These are phyloP conservation scores for Amylostereum areolatum DNA, from an alignment of 1,284 basidiomycete species.

Conservation along the genomic window DNA sequence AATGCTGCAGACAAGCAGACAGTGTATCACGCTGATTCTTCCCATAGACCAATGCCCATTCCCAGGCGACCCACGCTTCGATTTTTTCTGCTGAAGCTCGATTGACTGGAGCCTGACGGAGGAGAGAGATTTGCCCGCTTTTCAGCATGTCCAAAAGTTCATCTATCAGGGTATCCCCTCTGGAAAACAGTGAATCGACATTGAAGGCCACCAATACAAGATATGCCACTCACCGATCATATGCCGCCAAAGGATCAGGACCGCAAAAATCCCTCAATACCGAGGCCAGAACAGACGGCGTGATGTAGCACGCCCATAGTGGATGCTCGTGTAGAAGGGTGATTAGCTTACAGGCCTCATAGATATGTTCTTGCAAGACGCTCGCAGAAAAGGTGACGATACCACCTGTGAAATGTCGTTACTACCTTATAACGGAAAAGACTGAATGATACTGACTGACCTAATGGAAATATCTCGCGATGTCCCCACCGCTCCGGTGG, in stretches of 20 bases:
- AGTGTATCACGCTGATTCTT: not conserved
- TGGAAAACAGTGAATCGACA: too few species aligned
- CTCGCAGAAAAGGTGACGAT: slow-evolving; percentile 59
- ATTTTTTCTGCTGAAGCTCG: not conserved
- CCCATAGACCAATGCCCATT: not conserved
- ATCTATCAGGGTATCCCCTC: too few species aligned
- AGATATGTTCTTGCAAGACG: slow-evolving; percentile 47
- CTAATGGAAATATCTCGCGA: slow-evolving; percentile 57
- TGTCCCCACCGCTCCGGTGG: slow-evolving; percentile 48
- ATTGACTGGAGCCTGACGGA: not conserved
- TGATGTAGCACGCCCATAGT: slow-evolving; percentile 58
- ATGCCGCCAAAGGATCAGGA: slow-evolving; percentile 11
- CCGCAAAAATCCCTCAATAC: slow-evolving; percentile 16
- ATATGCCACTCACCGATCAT: slow-evolving; percentile 9
- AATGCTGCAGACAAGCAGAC: not conserved
- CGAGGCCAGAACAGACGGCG: slow-evolving; percentile 53
- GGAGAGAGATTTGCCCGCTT: not conserved
- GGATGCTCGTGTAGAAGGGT: slow-evolving; percentile 49
- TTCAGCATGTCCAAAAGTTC: not conserved
- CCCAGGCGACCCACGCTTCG: not conserved
- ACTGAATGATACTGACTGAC: slow-evolving; percentile 28
- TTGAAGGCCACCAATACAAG: too few species aligned
- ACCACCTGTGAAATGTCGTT: slow-evolving; percentile 42
- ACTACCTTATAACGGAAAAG: slow-evolving; percentile 1
- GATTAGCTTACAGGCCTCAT: slow-evolving; percentile 39